Evolutionary conservation across 345 rosid species (phyloP).

Genomic region (Bruguiera gymnorhiza): DNA sequence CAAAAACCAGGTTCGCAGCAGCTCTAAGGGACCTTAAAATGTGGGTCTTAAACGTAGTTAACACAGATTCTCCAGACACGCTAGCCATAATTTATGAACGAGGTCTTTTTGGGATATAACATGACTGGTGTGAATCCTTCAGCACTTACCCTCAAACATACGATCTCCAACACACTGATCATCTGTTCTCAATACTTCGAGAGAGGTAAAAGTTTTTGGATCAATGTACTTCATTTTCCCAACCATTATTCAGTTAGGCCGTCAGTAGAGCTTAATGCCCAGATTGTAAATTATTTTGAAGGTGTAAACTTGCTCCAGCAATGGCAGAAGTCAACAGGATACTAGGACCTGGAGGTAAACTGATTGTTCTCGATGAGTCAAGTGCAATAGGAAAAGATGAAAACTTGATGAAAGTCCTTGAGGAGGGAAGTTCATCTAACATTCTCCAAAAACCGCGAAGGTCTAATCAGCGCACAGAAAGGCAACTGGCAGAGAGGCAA

Average conservation of each 20-base stretch:
- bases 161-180: slow-evolving; percentile 88
- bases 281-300: slow-evolving; percentile 12
- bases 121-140: slow-evolving; percentile 94
- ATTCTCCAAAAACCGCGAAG: slow-evolving; percentile 73
- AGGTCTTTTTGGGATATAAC: slow-evolving; percentile 86
- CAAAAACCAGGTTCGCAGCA: slow-evolving; percentile 67
- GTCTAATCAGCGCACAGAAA: slow-evolving; percentile 85
- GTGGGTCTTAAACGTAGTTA: slow-evolving; percentile 88
- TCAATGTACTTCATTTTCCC: not conserved
- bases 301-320: slow-evolving; percentile 79
- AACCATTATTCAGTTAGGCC: not conserved
- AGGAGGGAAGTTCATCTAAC: slow-evolving; percentile 78
- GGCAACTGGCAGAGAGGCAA: slow-evolving; percentile 89
- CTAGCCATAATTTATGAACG: slow-evolving; percentile 87
- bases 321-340: slow-evolving; percentile 91
- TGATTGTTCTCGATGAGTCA: slow-evolving; percentile 69
- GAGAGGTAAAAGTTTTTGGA: slow-evolving; percentile 37
- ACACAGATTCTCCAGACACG: slow-evolving; percentile 75
- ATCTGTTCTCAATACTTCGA: slow-evolving; percentile 81
- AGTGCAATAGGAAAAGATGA: slow-evolving; percentile 63
- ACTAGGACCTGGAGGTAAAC: slow-evolving; percentile 87
- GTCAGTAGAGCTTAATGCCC: not conserved
- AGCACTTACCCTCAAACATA: slow-evolving; percentile 80
- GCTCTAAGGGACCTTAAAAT: slow-evolving; percentile 66
- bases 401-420: slow-evolving; percentile 71